phyloP scores from a whole-genome alignment of 2,329 filamentous ascomycete genomes.

The Plenodomus tracheiphilus region DNA sequence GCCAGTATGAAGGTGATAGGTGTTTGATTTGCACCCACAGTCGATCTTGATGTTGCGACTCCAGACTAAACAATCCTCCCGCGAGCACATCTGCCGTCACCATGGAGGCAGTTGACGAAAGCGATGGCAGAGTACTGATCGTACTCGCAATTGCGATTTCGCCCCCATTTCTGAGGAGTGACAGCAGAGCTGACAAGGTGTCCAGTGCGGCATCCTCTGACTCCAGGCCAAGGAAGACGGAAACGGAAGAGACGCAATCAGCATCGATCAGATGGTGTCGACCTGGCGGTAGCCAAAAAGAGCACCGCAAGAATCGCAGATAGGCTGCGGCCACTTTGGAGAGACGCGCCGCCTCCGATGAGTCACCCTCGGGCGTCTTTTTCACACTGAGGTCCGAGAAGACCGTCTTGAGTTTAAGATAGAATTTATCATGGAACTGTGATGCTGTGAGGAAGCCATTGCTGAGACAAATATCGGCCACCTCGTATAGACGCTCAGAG shows the following conservation, averaged over 20 bases:
- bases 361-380: not conserved
- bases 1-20: not conserved
- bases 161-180: slow-evolving; percentile 9
- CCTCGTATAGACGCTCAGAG: slow-evolving; percentile 22
- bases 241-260: slow-evolving; percentile 16
- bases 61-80: not conserved
- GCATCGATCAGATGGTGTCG: slow-evolving; percentile 24
- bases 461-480: slow-evolving; percentile 29
- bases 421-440: slow-evolving; percentile 15
- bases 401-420: not conserved
- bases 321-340: slow-evolving; percentile 11
- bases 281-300: slow-evolving; percentile 32
- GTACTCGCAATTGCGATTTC: not conserved
- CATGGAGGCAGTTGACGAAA: not conserved
- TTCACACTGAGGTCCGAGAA: not conserved
- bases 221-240: slow-evolving; percentile 23
- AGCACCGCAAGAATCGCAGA: slow-evolving; percentile 35
- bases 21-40: not conserved
- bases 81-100: not conserved
- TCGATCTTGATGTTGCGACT: not conserved
- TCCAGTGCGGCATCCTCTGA: slow-evolving; percentile 31
- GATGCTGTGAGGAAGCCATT: slow-evolving; percentile 17
- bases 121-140: not conserved
- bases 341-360: not conserved
- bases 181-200: slow-evolving; percentile 31